Percentiles rank a stretch among this genome's conserved stretches.
phyloP scores from a whole-genome alignment of 352 stramenopile genomes.

The Pythium brachiatum region DNA sequence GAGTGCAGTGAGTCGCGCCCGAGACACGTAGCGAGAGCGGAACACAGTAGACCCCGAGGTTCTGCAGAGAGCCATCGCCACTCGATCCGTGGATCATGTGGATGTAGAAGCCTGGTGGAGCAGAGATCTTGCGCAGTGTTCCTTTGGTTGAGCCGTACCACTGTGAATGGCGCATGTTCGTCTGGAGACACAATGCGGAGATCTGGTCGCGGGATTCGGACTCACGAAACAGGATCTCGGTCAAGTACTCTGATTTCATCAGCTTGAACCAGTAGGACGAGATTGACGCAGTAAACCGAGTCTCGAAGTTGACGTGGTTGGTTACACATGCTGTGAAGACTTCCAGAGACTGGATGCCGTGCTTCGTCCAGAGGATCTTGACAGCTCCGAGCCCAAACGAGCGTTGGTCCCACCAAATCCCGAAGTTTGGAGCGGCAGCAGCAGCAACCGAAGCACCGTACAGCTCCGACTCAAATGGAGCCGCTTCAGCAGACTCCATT shows the following conservation, averaged over 20 bases:
- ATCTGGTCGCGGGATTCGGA: not conserved
- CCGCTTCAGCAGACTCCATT: not conserved
- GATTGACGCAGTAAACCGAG: not conserved
- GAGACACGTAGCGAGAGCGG: not conserved
- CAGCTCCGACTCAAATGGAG: not conserved
- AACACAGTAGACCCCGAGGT: not conserved
- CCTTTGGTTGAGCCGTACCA: not conserved
- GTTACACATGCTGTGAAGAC: not conserved
- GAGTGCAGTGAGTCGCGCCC: not conserved
- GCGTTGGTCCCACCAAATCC: not conserved
- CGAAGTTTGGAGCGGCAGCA: not conserved
- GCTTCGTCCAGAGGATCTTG: not conserved
- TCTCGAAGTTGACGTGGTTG: not conserved
- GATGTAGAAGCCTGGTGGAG: not conserved
- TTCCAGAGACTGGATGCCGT: not conserved
- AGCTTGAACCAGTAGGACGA: not conserved
- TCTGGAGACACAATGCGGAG: not conserved
- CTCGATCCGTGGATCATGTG: conserved; percentile 3
- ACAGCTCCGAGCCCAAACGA: not conserved
- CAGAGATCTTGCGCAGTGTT: not conserved
- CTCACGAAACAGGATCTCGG: not conserved
- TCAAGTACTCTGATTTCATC: not conserved
- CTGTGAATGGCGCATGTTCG: not conserved
- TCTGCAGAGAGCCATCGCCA: too few species aligned
- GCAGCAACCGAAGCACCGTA: not conserved